Base-by-base conservation (phyloP, 2,329 filamentous ascomycete species). In the Beauveria caledonica region DNA sequence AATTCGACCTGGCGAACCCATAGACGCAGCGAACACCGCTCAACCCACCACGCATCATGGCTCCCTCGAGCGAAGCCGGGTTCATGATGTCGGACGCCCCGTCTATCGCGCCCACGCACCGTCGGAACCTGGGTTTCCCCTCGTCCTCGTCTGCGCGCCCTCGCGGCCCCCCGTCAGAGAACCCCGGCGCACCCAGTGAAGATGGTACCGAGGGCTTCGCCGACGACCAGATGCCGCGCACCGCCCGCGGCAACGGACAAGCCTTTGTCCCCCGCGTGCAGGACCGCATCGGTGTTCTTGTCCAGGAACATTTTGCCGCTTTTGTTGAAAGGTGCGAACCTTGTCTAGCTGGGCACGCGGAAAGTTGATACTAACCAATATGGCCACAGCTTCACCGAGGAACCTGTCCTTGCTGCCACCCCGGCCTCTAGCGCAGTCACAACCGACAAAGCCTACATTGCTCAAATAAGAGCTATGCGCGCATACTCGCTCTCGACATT, bases 381-480 rank as follows among this genome's bases (percentile, higher is more conserved):
- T 5, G 25, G 3, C n/a, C 11, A 36, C 63, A 84, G 80, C 68
- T 93, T 87, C 70, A 78, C 84, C 61, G 88, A 92, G 73, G 86
- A 89, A 19, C 85, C 85, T 3, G 77, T 81, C 6, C 78, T 86
- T 3, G 88, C 84, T 15, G 81, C 80, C 49, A 77, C 80, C 7
- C 86, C 87, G 10, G 78, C 83, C 3, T 88, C 89, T 17, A 90
- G 87, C 69, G 86, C 86, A 29, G 79, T 86, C 50, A 87, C 86
- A 4, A 90, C 88, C 27, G 87, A 92, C 76, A 90, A 88, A 71
- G 92, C 92, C 77, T 95, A 94, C 72, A 80, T 94, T 61, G 88
- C 88, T 54, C 90, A 92, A 74, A 90, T 95, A 66, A 86, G 89
- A 68, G 87, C 86, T 63, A 85, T 95, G 80, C 82, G 84, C 61